phyloP scores from a whole-genome alignment of 345 rosid genomes.

The Carallia pectinifolia region DNA sequence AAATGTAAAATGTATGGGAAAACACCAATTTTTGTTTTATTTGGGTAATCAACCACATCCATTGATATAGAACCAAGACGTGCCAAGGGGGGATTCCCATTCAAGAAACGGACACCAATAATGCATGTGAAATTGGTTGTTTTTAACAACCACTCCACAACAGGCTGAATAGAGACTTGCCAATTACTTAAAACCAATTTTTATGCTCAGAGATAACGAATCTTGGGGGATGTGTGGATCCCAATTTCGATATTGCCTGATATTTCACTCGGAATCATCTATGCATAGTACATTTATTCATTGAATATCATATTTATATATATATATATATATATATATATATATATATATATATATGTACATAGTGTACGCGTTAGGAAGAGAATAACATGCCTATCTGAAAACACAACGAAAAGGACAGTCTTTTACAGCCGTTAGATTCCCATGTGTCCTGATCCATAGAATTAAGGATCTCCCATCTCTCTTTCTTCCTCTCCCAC shows the following conservation, averaged over 20 bases:
- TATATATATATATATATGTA: neutral
- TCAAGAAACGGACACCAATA: conserved; percentile 10
- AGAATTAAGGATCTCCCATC: conserved; percentile 32
- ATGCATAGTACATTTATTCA: neutral
- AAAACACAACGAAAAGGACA: conserved; percentile 21
- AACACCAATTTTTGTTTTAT: too few species aligned
- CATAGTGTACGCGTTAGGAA: neutral
- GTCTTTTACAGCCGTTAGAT: conserved; percentile 47
- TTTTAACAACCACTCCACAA: neutral
- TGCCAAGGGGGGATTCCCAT: conserved; percentile 4
- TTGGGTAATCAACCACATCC: too few species aligned
- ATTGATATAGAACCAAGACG: too few species aligned
- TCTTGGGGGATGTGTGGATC: conserved; percentile 33
- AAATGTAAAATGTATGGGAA: too few species aligned
- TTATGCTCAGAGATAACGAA: conserved; percentile 33
- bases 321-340: neutral
- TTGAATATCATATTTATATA: neutral
- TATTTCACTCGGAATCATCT: conserved; percentile 8
- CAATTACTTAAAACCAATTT: neutral
- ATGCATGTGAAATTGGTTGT: conserved; percentile 10
- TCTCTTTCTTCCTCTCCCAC: too few species aligned
- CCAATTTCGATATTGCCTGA: conserved; percentile 18
- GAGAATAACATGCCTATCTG: conserved; percentile 3
- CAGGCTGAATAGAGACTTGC: neutral
- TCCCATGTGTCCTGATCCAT: conserved; percentile 35